These are phyloP conservation scores for Thelephora aurantiotincta DNA, from an alignment of 768 basidiomycete species.

Conservation along the genomic window DNA sequence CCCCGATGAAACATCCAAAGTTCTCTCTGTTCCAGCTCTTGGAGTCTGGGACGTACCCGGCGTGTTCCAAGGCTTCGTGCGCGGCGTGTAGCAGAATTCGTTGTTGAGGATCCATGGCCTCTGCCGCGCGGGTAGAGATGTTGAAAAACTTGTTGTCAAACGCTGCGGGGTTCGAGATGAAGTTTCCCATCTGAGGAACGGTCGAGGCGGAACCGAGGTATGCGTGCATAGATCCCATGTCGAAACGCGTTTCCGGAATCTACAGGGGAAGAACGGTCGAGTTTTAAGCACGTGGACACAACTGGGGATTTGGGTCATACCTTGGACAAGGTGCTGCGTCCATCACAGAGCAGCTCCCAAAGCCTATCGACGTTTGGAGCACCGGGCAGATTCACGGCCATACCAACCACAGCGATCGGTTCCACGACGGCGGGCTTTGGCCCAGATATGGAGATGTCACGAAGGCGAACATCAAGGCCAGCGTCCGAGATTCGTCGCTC, in stretches of 20 bases:
- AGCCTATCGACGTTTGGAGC: slow-evolving; percentile 32
- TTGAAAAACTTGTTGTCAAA: slow-evolving; percentile 67
- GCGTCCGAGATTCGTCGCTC: slow-evolving; percentile 8
- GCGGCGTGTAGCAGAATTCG: slow-evolving; percentile 52
- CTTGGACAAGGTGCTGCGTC: slow-evolving; percentile 40
- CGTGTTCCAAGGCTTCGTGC: slow-evolving; percentile 53
- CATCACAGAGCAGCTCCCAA: slow-evolving; percentile 46
- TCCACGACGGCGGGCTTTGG: slow-evolving; percentile 21
- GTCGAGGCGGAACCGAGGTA: slow-evolving; percentile 8
- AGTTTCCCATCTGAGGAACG: slow-evolving; percentile 42
- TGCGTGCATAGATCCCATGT: slow-evolving; percentile 23
- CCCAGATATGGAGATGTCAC: not conserved
- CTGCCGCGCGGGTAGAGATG: slow-evolving; percentile 61
- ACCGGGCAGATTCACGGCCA: slow-evolving; percentile 45
- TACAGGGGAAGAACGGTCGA: slow-evolving; percentile 14
- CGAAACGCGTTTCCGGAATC: slow-evolving; percentile 52
- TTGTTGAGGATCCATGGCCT: slow-evolving; percentile 67
- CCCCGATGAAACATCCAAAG: slow-evolving; percentile 58
- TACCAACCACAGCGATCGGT: slow-evolving; percentile 58
- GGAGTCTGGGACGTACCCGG: slow-evolving; percentile 52
- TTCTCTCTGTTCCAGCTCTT: slow-evolving; percentile 33
- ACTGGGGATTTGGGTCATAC: slow-evolving; percentile 19
- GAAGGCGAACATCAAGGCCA: slow-evolving; percentile 2
- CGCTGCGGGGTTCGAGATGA: slow-evolving; percentile 36
- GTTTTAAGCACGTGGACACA: slow-evolving; percentile 2